Evolutionary conservation across 2,329 filamentous ascomycete species (phyloP).

Genomic region (Ophiosphaerella herpotricha): DNA sequence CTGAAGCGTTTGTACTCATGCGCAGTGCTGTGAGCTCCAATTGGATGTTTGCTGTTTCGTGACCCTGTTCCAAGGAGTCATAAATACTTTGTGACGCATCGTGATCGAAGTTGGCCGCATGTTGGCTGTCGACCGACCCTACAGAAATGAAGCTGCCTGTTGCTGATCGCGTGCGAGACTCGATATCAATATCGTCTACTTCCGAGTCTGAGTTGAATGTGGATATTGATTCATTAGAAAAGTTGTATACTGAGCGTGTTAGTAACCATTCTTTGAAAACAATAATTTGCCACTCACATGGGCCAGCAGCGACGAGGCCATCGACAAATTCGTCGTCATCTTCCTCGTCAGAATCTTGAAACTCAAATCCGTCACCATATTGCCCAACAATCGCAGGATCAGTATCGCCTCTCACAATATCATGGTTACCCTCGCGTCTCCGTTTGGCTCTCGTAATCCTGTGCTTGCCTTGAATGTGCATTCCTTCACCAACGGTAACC

Average conservation of each 20-base stretch:
- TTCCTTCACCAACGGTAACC: constrained; percentile 70
- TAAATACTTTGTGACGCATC: constrained; percentile 87
- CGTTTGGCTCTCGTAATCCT: constrained; percentile 54
- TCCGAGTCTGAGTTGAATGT: constrained; percentile 62
- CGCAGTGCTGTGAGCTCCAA: constrained; percentile 93
- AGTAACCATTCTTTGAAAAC: constrained; percentile 3
- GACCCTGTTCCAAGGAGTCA: constrained; percentile 76
- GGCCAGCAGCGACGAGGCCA: constrained; percentile 44
- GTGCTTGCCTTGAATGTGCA: constrained; percentile 50
- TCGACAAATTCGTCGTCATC: constrained; percentile 62
- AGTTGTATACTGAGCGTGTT: constrained; percentile 53
- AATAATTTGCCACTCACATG: constrained; percentile 26
- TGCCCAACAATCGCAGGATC: constrained; percentile 62
- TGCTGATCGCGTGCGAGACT: constrained; percentile 59
- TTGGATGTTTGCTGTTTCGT: constrained; percentile 81
- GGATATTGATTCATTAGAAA: constrained; percentile 64
- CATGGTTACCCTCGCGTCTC: constrained; percentile 51
- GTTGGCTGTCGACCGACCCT: constrained; percentile 63
- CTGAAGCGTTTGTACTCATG: constrained; percentile 87
- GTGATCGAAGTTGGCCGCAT: constrained; percentile 73
- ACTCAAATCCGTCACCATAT: constrained; percentile 66
- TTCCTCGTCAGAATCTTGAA: constrained; percentile 61
- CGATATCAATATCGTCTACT: constrained; percentile 50
- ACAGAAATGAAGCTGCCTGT: constrained; percentile 75
- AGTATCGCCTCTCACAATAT: constrained; percentile 41